A percentile compares a stretch with the other conserved stretches of the same genome.
These are phyloP conservation scores for Bretziella fagacearum DNA, from an alignment of 2,329 filamentous ascomycete species.

Conservation along the genomic window DNA sequence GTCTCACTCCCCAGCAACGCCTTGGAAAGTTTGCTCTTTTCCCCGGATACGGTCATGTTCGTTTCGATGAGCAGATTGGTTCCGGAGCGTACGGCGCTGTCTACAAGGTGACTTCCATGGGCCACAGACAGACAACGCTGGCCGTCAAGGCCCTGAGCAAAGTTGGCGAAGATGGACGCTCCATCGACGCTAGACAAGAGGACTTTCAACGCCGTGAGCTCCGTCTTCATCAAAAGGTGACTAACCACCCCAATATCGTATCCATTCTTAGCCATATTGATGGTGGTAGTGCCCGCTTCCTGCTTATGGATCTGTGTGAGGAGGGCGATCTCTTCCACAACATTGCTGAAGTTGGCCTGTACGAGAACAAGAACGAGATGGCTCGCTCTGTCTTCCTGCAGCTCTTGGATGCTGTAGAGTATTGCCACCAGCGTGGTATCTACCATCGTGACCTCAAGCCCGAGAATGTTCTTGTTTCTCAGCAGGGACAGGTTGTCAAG, in stretches of 20 bases:
- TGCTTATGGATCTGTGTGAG: conserved; percentile 91
- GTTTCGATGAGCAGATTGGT: conserved; percentile 36
- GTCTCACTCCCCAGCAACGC: background rate
- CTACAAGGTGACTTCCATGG: conserved; percentile 69
- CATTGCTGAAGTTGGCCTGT: conserved; percentile 89
- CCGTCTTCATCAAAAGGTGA: conserved; percentile 74
- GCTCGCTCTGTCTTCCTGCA: conserved; percentile 82
- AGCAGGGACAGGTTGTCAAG: conserved; percentile 79
- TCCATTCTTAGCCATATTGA: conserved; percentile 90
- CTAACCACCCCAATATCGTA: conserved; percentile 80
- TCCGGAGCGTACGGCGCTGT: conserved; percentile 95
- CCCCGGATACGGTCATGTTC: background rate
- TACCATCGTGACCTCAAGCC: conserved; percentile 97
- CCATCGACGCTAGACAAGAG: conserved; percentile 67
- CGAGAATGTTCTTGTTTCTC: conserved; percentile 88
- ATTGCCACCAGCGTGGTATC: conserved; percentile 83
- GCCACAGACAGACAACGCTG: conserved; percentile 57
- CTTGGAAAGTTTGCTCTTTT: background rate
- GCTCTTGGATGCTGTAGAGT: conserved; percentile 87
- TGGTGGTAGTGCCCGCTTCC: conserved; percentile 80
- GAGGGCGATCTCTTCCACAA: conserved; percentile 95
- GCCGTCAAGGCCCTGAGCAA: conserved; percentile 97
- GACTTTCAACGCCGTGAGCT: conserved; percentile 91
- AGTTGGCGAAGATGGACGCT: conserved; percentile 50
- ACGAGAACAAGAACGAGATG: conserved; percentile 79